Conservation (phyloP, 169 alveolate species). For the Plasmodium coatneyi region DNA sequence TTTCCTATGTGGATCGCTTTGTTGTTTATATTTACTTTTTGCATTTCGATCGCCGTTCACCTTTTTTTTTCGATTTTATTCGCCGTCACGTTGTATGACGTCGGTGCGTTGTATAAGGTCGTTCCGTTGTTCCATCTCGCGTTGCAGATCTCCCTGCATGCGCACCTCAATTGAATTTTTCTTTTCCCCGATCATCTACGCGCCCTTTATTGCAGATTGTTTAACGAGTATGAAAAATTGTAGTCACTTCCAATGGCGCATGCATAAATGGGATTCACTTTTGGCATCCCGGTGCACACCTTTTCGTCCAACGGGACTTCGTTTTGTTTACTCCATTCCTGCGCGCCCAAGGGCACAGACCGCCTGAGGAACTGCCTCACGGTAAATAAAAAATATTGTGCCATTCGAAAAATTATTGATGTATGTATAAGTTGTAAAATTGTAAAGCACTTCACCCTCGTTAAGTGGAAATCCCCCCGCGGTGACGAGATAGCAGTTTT, state of each 20-base stretch:
- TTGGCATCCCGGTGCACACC: background rate
- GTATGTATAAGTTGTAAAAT: background rate
- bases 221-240: background rate
- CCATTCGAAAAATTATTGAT: background rate
- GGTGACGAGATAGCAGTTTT: background rate
- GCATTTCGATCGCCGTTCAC: background rate
- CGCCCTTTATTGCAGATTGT: background rate
- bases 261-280: background rate
- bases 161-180: background rate
- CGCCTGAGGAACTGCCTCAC: background rate
- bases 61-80: background rate
- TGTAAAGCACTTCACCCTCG: background rate
- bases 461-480: background rate
- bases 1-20: background rate
- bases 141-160: background rate
- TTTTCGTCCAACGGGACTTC: background rate
- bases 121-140: background rate
- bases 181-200: background rate
- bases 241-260: background rate
- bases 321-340: background rate
- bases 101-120: background rate
- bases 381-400: background rate
- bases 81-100: background rate
- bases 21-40: background rate
- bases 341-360: background rate